These are phyloP conservation scores for Haplographium delicatum DNA, from an alignment of 495 filamentous ascomycete genomes.

Conservation along the genomic window DNA sequence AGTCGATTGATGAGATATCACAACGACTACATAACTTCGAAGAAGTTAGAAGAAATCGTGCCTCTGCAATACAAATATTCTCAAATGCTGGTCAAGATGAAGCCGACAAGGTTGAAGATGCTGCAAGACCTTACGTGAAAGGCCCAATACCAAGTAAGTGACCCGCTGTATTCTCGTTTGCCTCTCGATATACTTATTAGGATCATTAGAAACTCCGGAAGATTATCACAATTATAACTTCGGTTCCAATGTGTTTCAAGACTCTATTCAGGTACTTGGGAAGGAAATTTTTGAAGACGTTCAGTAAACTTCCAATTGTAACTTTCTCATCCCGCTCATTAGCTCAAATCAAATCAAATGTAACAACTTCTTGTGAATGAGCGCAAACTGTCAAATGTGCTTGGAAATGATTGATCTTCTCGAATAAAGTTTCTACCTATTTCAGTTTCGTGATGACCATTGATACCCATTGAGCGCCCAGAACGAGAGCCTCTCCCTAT, in stretches of 20 bases:
- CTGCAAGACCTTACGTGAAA: slow-evolving; percentile 4
- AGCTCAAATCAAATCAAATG: no score
- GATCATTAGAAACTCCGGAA: slow-evolving; percentile 1
- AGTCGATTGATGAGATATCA: slow-evolving; percentile 9
- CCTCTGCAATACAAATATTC: slow-evolving; percentile 47
- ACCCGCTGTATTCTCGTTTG: background rate
- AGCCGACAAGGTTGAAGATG: slow-evolving; percentile 20
- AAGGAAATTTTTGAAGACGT: no score
- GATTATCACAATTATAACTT: slow-evolving; percentile 3
- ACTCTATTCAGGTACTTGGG: background rate
- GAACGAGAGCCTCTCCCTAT: no score
- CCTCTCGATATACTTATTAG: background rate
- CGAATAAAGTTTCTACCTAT: no score
- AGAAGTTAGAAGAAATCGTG: slow-evolving; percentile 44
- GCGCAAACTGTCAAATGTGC: no score
- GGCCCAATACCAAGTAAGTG: slow-evolving; percentile 23
- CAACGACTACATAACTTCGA: slow-evolving; percentile 47
- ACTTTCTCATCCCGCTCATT: no score
- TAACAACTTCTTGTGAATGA: no score
- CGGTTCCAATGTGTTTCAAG: background rate
- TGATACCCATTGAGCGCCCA: no score
- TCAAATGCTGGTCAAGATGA: slow-evolving; percentile 29
- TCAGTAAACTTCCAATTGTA: no score
- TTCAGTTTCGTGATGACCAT: no score
- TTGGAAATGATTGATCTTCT: no score